Conservation (phyloP, 495 filamentous ascomycete species). For the Rhypophila decipiens region DNA sequence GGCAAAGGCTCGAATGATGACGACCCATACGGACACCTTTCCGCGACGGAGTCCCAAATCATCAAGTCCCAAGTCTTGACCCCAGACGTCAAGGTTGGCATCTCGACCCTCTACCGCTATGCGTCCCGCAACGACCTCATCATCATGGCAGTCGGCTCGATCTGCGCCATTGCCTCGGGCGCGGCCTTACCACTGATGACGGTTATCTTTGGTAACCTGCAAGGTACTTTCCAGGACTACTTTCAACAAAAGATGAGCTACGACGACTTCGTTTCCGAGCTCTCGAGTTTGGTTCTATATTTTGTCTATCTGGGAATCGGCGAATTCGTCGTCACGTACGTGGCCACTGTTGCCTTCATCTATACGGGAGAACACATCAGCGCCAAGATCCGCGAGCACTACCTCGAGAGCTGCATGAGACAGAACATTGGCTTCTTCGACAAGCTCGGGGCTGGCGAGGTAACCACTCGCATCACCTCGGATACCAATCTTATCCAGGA, state of each 20-base stretch:
- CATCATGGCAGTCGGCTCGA: conserved; percentile 58
- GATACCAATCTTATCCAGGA: conserved; percentile 88
- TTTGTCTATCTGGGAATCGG: conserved; percentile 87
- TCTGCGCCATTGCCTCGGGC: conserved; percentile 71
- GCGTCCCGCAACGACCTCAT: conserved; percentile 66
- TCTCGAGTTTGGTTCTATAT: conserved; percentile 68
- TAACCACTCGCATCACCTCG: conserved; percentile 85
- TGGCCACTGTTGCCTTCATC: conserved; percentile 82
- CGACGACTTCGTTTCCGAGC: conserved; percentile 50
- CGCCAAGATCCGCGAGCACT: conserved; percentile 76
- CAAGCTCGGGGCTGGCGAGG: conserved; percentile 83
- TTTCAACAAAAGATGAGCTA: conserved; percentile 40
- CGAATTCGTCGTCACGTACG: conserved; percentile 75
- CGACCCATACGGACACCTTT: conserved; percentile 50
- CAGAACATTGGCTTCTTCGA: conserved; percentile 95
- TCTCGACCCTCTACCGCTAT: conserved; percentile 70
- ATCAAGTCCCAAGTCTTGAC: conserved; percentile 66
- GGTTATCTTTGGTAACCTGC: conserved; percentile 71
- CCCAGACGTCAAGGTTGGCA: conserved; percentile 56
- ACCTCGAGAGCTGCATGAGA: conserved; percentile 73
- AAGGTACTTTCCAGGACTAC: conserved; percentile 64
- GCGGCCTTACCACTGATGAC: conserved; percentile 86
- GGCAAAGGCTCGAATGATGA: conserved; percentile 32
- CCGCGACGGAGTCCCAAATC: conserved; percentile 55
- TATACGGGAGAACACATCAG: conserved; percentile 89